A percentile compares a stretch with the other conserved stretches of the same genome.
These are phyloP conservation scores for Westerdykella aurantiaca DNA, from an alignment of 2,329 filamentous ascomycete species.

Conservation along the genomic window DNA sequence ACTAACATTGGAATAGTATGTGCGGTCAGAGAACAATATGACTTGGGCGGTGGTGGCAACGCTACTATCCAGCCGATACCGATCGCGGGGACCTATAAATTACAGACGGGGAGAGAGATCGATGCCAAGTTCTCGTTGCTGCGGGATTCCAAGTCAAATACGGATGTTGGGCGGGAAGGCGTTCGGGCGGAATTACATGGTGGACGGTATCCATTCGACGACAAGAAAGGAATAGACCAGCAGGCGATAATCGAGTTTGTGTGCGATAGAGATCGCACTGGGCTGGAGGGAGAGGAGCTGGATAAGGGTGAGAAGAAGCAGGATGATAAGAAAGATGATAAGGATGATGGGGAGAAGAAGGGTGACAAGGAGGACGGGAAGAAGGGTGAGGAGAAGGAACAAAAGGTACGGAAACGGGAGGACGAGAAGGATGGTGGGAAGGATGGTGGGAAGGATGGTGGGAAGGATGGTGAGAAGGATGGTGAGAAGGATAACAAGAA, in stretches of 20 bases:
- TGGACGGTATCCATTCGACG: slow-evolving; percentile 46
- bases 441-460: slow-evolving; percentile 14
- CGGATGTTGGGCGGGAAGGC: slow-evolving; percentile 65
- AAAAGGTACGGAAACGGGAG: slow-evolving; percentile 16
- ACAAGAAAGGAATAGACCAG: slow-evolving; percentile 52
- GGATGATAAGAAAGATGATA: slow-evolving; percentile 46
- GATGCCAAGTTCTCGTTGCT: slow-evolving; percentile 63
- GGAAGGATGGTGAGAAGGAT: slow-evolving; percentile 5
- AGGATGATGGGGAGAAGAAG: slow-evolving; percentile 23
- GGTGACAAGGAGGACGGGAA: slow-evolving; percentile 18
- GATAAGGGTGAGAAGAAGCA: slow-evolving; percentile 53
- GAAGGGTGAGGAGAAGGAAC: slow-evolving; percentile 19
- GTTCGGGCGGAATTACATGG: slow-evolving; percentile 63
- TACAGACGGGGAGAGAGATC: slow-evolving; percentile 50
- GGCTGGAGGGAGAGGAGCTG: slow-evolving; percentile 64
- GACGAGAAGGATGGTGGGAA: slow-evolving; percentile 31
- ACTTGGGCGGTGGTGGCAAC: slow-evolving; percentile 45
- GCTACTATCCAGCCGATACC: slow-evolving; percentile 56
- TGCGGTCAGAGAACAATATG: slow-evolving; percentile 59
- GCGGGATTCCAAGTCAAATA: slow-evolving; percentile 57
- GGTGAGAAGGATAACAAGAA: slow-evolving; percentile 17
- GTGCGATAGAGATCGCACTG: slow-evolving; percentile 67
- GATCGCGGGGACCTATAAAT: slow-evolving; percentile 66
- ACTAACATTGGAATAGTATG: slow-evolving; percentile 54
- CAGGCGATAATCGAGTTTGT: slow-evolving; percentile 78